Evolutionary conservation across 2,329 filamentous ascomycete genomes (phyloP), one percentile per base, ranked within the genome.

Genomic region (Colletotrichum sp.): DNA sequence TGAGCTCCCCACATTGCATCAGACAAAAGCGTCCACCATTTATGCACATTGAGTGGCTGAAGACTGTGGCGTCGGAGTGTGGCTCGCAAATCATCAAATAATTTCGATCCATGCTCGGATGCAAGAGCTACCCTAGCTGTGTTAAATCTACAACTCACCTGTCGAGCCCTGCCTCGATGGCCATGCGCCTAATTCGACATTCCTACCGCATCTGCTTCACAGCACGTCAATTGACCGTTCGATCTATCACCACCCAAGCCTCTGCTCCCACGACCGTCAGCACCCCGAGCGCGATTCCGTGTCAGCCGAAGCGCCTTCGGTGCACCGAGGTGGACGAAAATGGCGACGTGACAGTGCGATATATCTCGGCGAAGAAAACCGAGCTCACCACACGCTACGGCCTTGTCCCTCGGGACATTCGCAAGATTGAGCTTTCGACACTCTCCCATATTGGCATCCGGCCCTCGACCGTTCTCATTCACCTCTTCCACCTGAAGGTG

Each of bases 341-440:
- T 82, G 96, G 96, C 60, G 94, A 97, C 80, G 96, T 98, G 28
- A 97, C 96, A n/a, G 88, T 98, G 73, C 94, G 98, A 24, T 97
- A 98, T 82, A 95, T 96, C 75, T 97, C 98, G 84, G 98, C 98
- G 85, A 98, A 96, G 86, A 99, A 99, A 89, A 96, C 93, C 81
- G 96, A 99, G 86, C 88, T 99, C 63, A 99, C 98, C 84, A 95
- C 96, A 67, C 79, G 96, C 94, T 98, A 98, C 83, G 96, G 96
- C 34, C 90, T 99, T 30, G 90, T 98, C 63, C 96, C 97, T 70
- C 96, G 96, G 76, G 96, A 99, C 87, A 89, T 99, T 71, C 94
- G 96, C 80, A 99, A 99, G 86, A 98, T 99, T 81, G 97, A 99
- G 84, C 98, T 96, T 15, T 98, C 95, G 74, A 94, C 98, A 75